These are phyloP conservation scores for Nakazawaea ishiwadae DNA, from an alignment of 805 yeast genomes.

Conservation along the genomic window DNA sequence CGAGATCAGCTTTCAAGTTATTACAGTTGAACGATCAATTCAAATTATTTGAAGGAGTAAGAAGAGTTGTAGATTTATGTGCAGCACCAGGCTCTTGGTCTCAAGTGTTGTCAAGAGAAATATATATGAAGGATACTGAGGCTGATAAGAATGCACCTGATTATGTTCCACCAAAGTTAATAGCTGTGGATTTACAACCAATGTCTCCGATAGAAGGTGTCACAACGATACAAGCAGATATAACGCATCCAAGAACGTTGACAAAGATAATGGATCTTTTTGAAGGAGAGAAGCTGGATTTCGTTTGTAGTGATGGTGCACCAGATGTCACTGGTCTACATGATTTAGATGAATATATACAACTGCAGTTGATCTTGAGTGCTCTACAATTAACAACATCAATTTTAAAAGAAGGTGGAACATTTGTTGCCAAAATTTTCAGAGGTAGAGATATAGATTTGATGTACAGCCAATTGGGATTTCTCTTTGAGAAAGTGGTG, in stretches of 20 bases:
- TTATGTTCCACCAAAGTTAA: conserved; percentile 57
- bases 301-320: conserved; percentile 96
- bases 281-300: conserved; percentile 91
- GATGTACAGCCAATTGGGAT: conserved; percentile 87
- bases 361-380: conserved; percentile 87
- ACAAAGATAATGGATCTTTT: conserved; percentile 70
- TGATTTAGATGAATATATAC: conserved; percentile 94
- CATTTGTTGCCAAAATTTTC: conserved; percentile 93
- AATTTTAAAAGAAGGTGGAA: conserved; percentile 82
- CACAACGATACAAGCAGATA: conserved; percentile 89
- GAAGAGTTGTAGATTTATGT: conserved; percentile 90
- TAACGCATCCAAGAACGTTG: conserved; percentile 91
- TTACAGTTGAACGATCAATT: conserved; percentile 90
- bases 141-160: conserved; percentile 25
- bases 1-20: conserved; percentile 92
- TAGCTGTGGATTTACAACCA: conserved; percentile 95
- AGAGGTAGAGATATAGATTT: conserved; percentile 95
- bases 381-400: conserved; percentile 92
- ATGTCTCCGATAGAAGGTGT: conserved; percentile 96
- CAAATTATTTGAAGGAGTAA: conserved; percentile 66
- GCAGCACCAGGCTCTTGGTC: conserved; percentile 99
- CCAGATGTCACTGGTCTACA: conserved; percentile 98
- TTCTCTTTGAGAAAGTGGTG: conserved; percentile 76
- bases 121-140: conserved; percentile 37
- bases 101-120: conserved; percentile 78